Conservation (phyloP, 371 early-diverging fungal species). For the Apophysomyces ossiformis region DNA sequence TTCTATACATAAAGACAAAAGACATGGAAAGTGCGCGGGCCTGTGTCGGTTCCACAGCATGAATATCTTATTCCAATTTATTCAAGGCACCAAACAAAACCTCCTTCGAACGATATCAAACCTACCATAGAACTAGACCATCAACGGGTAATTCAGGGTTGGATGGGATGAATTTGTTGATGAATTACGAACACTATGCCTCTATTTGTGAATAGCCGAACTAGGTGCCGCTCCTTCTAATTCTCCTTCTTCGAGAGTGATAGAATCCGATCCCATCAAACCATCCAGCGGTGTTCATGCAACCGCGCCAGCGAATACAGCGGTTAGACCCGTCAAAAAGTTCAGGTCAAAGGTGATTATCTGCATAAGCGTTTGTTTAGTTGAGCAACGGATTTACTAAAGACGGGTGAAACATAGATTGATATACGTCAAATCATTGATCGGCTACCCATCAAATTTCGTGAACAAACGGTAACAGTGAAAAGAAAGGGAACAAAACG, state of each 20-base stretch:
- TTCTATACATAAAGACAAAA: too few species aligned
- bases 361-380: neutral
- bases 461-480: conserved; percentile 35
- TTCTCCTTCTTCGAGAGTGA: neutral
- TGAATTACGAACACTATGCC: too few species aligned
- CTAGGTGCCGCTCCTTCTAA: neutral
- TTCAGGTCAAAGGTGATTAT: conserved; percentile 14
- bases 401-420: conserved; percentile 18
- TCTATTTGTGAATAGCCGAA: neutral
- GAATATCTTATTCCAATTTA: too few species aligned
- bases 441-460: conserved; percentile 33
- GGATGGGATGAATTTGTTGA: too few species aligned
- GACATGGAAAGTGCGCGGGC: too few species aligned
- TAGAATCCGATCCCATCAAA: neutral
- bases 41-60: too few species aligned
- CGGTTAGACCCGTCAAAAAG: conserved; percentile 9
- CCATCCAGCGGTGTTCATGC: neutral
- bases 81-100: conserved; percentile 16
- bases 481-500: neutral
- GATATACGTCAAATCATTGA: conserved; percentile 35
- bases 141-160: conserved; percentile 5
- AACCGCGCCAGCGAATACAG: neutral
- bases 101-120: conserved; percentile 17
- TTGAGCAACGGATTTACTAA: neutral
- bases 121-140: neutral